phyloP scores from a whole-genome alignment of 2,329 filamentous ascomycete genomes.

The Cladosporium sp. region DNA sequence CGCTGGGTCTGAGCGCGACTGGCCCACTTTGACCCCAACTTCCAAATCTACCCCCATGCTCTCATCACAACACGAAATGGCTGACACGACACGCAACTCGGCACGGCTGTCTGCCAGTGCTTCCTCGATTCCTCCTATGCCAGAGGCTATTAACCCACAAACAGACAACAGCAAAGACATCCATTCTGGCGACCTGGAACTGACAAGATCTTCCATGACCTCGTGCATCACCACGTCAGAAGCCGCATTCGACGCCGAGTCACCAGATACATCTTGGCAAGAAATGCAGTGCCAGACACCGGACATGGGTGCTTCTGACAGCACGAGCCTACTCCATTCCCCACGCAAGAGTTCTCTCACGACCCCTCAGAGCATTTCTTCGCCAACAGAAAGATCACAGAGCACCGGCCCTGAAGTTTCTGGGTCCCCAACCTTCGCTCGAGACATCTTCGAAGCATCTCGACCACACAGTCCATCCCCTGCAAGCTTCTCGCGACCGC shows the following conservation, averaged over 20 bases:
- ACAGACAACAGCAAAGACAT: not conserved
- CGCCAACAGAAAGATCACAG: not conserved
- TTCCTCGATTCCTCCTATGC: not conserved
- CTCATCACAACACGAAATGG: not conserved
- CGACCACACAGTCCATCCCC: constrained; percentile 28
- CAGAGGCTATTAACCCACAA: not conserved
- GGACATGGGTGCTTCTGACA: not conserved
- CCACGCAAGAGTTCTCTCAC: constrained; percentile 13
- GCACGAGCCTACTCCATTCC: not conserved
- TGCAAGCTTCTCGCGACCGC: constrained; percentile 31
- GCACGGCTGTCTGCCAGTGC: not conserved
- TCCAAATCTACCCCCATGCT: not conserved
- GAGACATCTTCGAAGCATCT: constrained; percentile 17
- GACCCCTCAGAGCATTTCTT: not conserved
- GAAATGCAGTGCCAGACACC: not conserved
- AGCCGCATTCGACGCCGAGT: not conserved
- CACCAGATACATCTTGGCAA: not conserved
- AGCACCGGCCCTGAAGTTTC: not conserved
- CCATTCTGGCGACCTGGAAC: not conserved
- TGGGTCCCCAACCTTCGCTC: not conserved
- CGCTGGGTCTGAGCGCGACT: constrained; percentile 23
- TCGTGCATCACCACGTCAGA: not conserved
- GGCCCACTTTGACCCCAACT: constrained; percentile 26
- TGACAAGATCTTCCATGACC: not conserved
- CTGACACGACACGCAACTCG: not conserved